phyloP scores from a whole-genome alignment of 2,329 filamentous ascomycete genomes.

The Neodidymelliopsis sp. region DNA sequence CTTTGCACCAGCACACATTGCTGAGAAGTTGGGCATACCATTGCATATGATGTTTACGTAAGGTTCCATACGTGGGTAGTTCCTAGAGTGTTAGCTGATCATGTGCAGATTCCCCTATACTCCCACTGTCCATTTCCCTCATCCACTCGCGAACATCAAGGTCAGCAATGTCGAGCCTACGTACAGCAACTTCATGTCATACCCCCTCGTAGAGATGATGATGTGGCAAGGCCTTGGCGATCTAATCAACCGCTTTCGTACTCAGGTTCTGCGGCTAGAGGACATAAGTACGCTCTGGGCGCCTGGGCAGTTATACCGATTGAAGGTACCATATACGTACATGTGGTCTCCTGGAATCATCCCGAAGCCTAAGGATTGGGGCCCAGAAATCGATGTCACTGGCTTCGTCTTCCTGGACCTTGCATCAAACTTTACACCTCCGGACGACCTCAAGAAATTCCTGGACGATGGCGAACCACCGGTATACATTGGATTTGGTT shows the following conservation, averaged over 20 bases:
- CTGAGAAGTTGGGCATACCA: constrained; percentile 76
- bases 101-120: constrained; percentile 71
- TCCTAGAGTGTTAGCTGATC: constrained; percentile 24
- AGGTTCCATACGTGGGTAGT: constrained; percentile 48
- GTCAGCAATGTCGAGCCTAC: constrained; percentile 73
- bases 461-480: constrained; percentile 59
- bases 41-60: constrained; percentile 89
- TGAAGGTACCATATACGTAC: constrained; percentile 80
- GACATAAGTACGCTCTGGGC: constrained; percentile 80
- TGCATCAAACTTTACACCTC: constrained; percentile 67
- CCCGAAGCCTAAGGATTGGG: constrained; percentile 73
- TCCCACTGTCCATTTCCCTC: constrained; percentile 76
- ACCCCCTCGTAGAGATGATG: constrained; percentile 82
- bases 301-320: constrained; percentile 73
- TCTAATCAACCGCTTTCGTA: constrained; percentile 76
- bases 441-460: constrained; percentile 58
- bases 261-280: constrained; percentile 73
- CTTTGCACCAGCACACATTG: constrained; percentile 78
- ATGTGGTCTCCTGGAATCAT: constrained; percentile 69
- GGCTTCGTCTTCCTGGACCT: constrained; percentile 81
- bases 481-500: constrained; percentile 79
- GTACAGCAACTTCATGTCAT: constrained; percentile 82
- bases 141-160: constrained; percentile 79
- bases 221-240: constrained; percentile 71
- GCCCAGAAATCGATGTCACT: constrained; percentile 73